These are phyloP conservation scores for Kwoniella shandongensis DNA, from an alignment of 768 basidiomycete species.

Conservation along the genomic window DNA sequence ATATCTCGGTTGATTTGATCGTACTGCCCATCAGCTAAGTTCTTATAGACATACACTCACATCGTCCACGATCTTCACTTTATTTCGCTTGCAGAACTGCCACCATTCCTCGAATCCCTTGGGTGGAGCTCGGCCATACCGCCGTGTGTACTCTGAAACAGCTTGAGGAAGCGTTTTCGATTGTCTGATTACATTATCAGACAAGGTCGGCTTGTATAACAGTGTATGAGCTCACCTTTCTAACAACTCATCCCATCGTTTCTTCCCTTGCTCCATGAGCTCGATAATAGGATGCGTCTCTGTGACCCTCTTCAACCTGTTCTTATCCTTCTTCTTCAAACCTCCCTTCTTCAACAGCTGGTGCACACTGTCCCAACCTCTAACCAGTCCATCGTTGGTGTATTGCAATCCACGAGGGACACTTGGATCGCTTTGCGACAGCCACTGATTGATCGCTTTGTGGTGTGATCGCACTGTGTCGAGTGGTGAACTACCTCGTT, in stretches of 20 bases:
- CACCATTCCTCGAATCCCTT: conserved; percentile 91
- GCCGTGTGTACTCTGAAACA: conserved; percentile 72
- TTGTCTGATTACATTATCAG: conserved; percentile 57
- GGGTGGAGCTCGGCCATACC: conserved; percentile 78
- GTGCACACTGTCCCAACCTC: conserved; percentile 43
- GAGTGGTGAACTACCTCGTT: neutral
- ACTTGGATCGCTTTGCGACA: conserved; percentile 3
- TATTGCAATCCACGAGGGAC: conserved; percentile 14
- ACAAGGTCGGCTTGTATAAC: neutral
- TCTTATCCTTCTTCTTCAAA: conserved; percentile 27
- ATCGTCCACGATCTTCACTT: conserved; percentile 81
- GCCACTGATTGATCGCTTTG: conserved; percentile 10
- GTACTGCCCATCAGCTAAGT: conserved; percentile 29
- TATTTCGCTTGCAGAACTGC: conserved; percentile 68
- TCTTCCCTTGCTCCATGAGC: conserved; percentile 39
- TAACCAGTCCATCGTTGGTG: conserved; percentile 33
- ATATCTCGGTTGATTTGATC: conserved; percentile 61
- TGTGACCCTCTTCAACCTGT: conserved; percentile 25
- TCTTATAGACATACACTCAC: conserved; percentile 55
- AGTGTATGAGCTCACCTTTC: conserved; percentile 26
- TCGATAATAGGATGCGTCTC: conserved; percentile 46
- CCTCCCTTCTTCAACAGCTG: conserved; percentile 23
- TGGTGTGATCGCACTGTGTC: conserved; percentile 9
- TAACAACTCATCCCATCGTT: conserved; percentile 42
- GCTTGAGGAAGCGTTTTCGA: conserved; percentile 76